phyloP scores from a whole-genome alignment of 2,329 filamentous ascomycete genomes.

The Fusarium sp. region DNA sequence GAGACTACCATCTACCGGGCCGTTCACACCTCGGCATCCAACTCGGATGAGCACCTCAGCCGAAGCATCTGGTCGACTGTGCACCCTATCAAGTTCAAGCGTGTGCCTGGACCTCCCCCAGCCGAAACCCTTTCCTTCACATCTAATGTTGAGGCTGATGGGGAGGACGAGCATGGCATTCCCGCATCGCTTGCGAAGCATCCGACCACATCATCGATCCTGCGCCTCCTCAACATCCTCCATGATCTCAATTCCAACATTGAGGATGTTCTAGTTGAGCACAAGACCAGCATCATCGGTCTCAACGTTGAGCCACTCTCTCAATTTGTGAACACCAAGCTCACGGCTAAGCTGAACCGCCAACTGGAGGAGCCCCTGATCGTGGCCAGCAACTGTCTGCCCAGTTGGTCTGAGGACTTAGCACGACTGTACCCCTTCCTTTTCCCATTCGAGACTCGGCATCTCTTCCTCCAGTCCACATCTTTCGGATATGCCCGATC shows the following conservation, averaged over 20 bases:
- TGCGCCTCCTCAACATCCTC: slow-evolving; percentile 88
- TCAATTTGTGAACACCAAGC: slow-evolving; percentile 98
- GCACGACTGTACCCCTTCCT: slow-evolving; percentile 95
- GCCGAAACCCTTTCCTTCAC: slow-evolving; percentile 75
- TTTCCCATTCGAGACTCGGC: slow-evolving; percentile 97
- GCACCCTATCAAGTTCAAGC: slow-evolving; percentile 92
- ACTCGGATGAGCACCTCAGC: slow-evolving; percentile 72
- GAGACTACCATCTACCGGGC: slow-evolving; percentile 97
- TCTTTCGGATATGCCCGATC: slow-evolving; percentile 98
- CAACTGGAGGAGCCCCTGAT: slow-evolving; percentile 97
- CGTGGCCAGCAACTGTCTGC: slow-evolving; percentile 95
- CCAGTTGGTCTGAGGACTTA: slow-evolving; percentile 95
- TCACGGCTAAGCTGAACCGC: slow-evolving; percentile 96
- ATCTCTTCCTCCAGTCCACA: slow-evolving; percentile 96
- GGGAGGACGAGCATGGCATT: slow-evolving; percentile 70
- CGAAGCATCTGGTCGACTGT: slow-evolving; percentile 91
- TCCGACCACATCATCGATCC: slow-evolving; percentile 86
- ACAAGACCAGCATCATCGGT: slow-evolving; percentile 73
- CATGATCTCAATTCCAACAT: slow-evolving; percentile 94
- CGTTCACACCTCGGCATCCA: slow-evolving; percentile 74
- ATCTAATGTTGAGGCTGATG: slow-evolving; percentile 58
- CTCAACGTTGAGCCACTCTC: slow-evolving; percentile 85
- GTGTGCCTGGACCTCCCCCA: slow-evolving; percentile 85
- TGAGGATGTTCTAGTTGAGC: slow-evolving; percentile 87
- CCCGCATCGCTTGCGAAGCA: slow-evolving; percentile 86